Evolutionary conservation across 106 monocot genomes (phyloP).

Genomic region (Ottelia alismoides): DNA sequence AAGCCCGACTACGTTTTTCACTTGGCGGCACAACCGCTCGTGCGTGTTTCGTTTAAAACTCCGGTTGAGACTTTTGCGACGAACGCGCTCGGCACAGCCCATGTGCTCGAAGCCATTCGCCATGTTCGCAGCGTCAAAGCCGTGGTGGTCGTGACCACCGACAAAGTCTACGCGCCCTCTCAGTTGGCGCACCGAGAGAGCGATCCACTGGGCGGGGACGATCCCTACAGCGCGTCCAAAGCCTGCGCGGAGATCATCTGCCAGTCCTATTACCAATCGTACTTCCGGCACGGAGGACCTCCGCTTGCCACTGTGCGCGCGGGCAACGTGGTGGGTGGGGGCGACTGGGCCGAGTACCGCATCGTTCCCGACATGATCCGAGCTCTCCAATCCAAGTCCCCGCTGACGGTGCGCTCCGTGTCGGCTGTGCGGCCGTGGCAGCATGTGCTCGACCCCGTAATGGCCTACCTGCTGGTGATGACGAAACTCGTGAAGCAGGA

Average conservation of each 20-base stretch:
- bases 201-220: not conserved
- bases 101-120: not conserved
- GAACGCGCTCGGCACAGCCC: not conserved
- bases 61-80: not conserved
- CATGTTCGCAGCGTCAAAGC: no score
- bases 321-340: not conserved
- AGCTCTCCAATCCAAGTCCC: not conserved
- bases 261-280: not conserved
- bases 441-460: not conserved
- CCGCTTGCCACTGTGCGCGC: no score
- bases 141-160: not conserved
- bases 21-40: not conserved
- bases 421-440: not conserved
- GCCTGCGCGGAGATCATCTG: not conserved
- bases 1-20: not conserved
- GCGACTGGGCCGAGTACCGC: not conserved
- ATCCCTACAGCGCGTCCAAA: not conserved
- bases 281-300: not conserved
- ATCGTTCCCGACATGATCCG: not conserved
- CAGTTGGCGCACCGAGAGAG: not conserved
- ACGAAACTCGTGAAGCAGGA: not conserved
- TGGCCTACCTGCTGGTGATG: not conserved
- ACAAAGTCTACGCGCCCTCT: not conserved
- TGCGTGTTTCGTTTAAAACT: not conserved
- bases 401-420: not conserved